These are phyloP conservation scores for Dimocarpus longan DNA, from an alignment of 345 rosid genomes.

Conservation along the genomic window DNA sequence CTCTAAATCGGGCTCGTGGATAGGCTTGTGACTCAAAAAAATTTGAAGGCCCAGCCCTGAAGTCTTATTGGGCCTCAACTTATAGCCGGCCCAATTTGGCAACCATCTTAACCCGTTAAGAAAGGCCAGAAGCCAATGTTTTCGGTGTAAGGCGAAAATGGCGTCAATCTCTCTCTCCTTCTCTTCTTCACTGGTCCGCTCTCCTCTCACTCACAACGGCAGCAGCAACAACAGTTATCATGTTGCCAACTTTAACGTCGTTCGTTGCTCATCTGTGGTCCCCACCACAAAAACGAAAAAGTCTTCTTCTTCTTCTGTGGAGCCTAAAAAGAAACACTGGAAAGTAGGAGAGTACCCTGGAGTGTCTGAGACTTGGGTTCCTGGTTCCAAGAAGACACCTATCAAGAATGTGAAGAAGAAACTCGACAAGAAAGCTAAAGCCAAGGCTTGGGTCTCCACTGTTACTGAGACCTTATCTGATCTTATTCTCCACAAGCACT, in stretches of 20 bases:
- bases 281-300: neutral
- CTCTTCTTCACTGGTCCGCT: constrained; percentile 53
- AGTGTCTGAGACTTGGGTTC: constrained; percentile 36
- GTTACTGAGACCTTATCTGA: constrained; percentile 84
- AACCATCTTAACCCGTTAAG: neutral
- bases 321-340: constrained; percentile 65
- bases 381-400: constrained; percentile 47
- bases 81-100: too few species aligned
- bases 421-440: constrained; percentile 56
- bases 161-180: constrained; percentile 55
- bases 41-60: too few species aligned
- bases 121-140: neutral
- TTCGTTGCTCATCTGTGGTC: constrained; percentile 34
- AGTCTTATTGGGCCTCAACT: too few species aligned
- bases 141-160: neutral
- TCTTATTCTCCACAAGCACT: constrained; percentile 69
- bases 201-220: constrained; percentile 37
- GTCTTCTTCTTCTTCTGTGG: constrained; percentile 30
- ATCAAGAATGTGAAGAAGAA: constrained; percentile 76
- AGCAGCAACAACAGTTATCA: constrained; percentile 3
- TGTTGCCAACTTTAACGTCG: neutral
- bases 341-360: constrained; percentile 83
- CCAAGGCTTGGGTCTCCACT: constrained; percentile 80
- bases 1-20: too few species aligned
- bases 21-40: too few species aligned